Base-by-base conservation (phyloP, 1,284 basidiomycete genomes). In the Apiotrichum siamense region DNA sequence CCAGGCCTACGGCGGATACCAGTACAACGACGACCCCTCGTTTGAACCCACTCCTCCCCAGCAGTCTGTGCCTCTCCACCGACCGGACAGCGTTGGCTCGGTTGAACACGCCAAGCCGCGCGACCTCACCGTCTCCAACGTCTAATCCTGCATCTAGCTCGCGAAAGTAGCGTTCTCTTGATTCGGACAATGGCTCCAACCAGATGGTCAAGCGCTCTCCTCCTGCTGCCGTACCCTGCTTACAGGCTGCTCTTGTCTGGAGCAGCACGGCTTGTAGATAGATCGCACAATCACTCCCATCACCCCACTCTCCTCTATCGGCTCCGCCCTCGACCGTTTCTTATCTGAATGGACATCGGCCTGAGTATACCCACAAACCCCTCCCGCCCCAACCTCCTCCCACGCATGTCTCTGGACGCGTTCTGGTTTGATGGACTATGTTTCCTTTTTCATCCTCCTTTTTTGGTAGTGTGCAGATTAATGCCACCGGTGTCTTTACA, bases 41-140 rank as follows among this genome's bases (percentile, higher is more conserved):
- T 24, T 44, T 17, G 33, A n/a, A n/a, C n/a, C 27, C 27, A 18
- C 21, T 23, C n/a, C 20, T 18, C 36, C 42, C 7, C 36, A 26
- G 18, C 43, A 40, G n/a, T 18, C 26, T 27, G 36, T 31, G 4
- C 35, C 35, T 7, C 36, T 39, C 26, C n/a, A 38, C 17, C 39
- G 47, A 3, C 41, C 29, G 3, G 40, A 33, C 29, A 45, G 43
- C 21, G 36, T 45, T n/a, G 49, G 43, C 3, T 45, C 43, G 12
- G 37, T 40, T 3, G 29, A 50, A 27, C 26, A 36, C 12, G 7
- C 43, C 10, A 10, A 17, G 15, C 36, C 33, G 17, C 43, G 49
- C n/a, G 49, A 44, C 31, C 43, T 50, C 12, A 50, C 49, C 23
- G 49, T 50, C 42, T 45, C 49, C 7, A 50, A 50, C 25, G 32